Evolutionary conservation across 1,139 yeast species (phyloP).

Genomic region (Kurtzmaniella natalensis): DNA sequence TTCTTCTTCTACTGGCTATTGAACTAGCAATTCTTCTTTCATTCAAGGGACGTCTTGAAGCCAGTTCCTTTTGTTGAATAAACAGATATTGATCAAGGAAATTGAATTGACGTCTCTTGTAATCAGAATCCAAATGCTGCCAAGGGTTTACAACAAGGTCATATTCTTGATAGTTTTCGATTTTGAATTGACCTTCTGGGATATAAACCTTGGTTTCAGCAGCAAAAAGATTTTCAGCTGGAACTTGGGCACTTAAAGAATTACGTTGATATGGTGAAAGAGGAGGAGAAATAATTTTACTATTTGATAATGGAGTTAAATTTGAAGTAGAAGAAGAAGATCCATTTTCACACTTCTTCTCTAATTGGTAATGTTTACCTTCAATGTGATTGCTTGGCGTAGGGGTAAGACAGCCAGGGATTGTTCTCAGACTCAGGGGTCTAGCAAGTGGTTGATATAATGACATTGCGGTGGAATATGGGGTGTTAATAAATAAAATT

Average conservation of each 20-base stretch:
- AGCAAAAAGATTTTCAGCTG: constrained; percentile 10
- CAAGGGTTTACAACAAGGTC: constrained; percentile 51
- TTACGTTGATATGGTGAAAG: constrained; percentile 53
- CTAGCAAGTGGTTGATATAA: constrained; percentile 34
- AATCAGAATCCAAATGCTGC: constrained; percentile 37
- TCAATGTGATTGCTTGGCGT: constrained; percentile 18
- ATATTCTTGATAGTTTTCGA: constrained; percentile 44
- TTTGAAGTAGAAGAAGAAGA: neutral
- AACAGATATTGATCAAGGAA: constrained; percentile 49
- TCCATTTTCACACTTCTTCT: neutral
- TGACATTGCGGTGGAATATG: too few species aligned
- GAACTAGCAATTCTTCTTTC: constrained; percentile 21
- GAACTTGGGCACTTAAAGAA: constrained; percentile 1
- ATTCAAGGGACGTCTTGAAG: constrained; percentile 23
- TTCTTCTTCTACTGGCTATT: constrained; percentile 17
- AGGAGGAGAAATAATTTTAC: constrained; percentile 58
- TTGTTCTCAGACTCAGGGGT: constrained; percentile 24
- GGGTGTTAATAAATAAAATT: too few species aligned
- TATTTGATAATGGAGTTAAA: constrained; percentile 1
- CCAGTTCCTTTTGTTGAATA: constrained; percentile 19
- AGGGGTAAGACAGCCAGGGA: constrained; percentile 40
- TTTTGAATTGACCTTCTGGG: constrained; percentile 34
- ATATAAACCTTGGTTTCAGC: constrained; percentile 6
- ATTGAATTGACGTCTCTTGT: constrained; percentile 42
- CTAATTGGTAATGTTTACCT: neutral